These are phyloP conservation scores for Glomus cerebriforme DNA, from an alignment of 192 early-diverging fungal genomes.

Conservation along the genomic window DNA sequence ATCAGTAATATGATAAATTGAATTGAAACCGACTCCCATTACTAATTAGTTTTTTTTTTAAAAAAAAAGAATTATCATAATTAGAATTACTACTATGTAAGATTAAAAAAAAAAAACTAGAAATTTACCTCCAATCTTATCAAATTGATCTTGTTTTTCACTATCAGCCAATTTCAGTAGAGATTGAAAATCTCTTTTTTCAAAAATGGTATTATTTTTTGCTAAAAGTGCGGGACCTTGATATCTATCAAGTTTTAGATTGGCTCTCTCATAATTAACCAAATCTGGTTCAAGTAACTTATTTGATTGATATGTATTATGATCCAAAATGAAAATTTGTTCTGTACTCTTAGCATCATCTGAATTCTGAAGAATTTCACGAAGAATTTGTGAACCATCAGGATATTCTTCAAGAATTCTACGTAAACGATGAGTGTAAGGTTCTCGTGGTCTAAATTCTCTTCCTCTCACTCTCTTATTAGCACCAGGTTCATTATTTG, in stretches of 20 bases:
- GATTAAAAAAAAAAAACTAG: too few species aligned
- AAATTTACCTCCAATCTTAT: neutral
- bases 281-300: neutral
- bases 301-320: neutral
- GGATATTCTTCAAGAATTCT: neutral
- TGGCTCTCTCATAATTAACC: too few species aligned
- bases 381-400: neutral
- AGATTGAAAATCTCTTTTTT: neutral
- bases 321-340: neutral
- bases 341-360: neutral
- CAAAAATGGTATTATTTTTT: neutral
- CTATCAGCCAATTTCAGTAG: neutral
- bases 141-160: neutral
- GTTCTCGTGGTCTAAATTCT: neutral
- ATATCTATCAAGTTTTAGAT: neutral
- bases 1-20: neutral
- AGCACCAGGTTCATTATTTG: too few species aligned
- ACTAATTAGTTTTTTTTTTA: neutral
- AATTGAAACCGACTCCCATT: neutral
- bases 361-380: neutral
- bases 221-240: neutral
- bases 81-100: too few species aligned
- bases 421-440: neutral
- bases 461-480: too few species aligned
- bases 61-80: too few species aligned